Evolutionary conservation across 139 green algal species (phyloP).

Genomic region (Pseudopediastrum boryanum): DNA sequence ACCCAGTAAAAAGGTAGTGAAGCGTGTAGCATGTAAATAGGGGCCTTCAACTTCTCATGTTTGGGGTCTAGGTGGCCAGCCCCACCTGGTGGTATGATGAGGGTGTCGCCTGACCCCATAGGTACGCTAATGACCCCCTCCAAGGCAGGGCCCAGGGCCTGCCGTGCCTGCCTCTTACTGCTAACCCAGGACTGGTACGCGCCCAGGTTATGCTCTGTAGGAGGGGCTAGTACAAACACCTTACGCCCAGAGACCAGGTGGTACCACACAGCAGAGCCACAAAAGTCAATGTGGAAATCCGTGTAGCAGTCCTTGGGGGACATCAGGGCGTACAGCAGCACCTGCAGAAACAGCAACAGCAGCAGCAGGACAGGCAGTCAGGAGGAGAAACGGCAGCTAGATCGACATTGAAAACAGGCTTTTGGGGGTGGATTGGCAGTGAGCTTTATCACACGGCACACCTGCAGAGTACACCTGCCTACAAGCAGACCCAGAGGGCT

Average conservation of each 20-base stretch:
- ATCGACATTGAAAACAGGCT: too few species aligned
- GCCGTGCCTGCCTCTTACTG: background rate
- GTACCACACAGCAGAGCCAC: constrained; percentile 21
- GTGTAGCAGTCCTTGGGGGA: constrained; percentile 18
- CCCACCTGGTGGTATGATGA: constrained; percentile 25
- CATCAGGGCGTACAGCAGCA: constrained; percentile 14
- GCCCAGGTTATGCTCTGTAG: constrained; percentile 4
- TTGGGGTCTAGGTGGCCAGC: too few species aligned
- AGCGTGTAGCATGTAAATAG: too few species aligned
- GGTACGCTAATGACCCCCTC: background rate
- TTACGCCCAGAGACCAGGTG: constrained; percentile 20
- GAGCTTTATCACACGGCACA: too few species aligned
- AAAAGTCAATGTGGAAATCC: constrained; percentile 21
- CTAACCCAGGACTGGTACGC: constrained; percentile 14
- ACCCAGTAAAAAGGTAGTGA: too few species aligned
- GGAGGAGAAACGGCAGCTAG: too few species aligned
- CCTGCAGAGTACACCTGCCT: too few species aligned
- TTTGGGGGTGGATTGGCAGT: too few species aligned
- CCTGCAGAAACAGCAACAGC: too few species aligned
- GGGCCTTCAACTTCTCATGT: too few species aligned
- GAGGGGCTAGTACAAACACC: constrained; percentile 18
- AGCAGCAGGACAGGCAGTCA: too few species aligned
- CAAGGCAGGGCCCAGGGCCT: background rate
- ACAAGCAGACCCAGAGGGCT: too few species aligned
- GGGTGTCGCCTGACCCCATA: background rate